Conservation (phyloP, 768 basidiomycete genomes). For the Macrolepiota fuliginosa region DNA sequence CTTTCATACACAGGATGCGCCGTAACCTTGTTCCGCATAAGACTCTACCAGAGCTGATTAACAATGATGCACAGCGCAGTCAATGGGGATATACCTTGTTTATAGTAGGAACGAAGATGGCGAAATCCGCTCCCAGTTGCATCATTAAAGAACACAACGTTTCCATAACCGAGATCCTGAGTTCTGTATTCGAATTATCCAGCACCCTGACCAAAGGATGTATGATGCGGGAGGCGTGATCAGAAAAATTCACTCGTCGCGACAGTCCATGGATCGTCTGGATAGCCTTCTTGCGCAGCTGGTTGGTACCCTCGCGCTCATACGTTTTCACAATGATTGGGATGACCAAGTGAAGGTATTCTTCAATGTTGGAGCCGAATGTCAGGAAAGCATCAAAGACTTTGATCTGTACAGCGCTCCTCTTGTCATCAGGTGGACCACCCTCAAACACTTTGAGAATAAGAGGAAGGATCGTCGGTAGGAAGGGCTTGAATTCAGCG, state of each 20-base stretch:
- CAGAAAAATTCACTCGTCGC: slow-evolving; percentile 92
- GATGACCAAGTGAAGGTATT: slow-evolving; percentile 95
- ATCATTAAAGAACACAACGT: slow-evolving; percentile 88
- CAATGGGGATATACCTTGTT: slow-evolving; percentile 67
- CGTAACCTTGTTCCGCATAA: slow-evolving; percentile 71
- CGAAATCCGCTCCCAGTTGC: slow-evolving; percentile 95
- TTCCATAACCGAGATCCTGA: slow-evolving; percentile 87
- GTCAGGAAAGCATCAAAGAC: slow-evolving; percentile 94
- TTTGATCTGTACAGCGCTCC: slow-evolving; percentile 77
- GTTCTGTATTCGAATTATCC: slow-evolving; percentile 68
- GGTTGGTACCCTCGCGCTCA: slow-evolving; percentile 75
- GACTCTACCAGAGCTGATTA: slow-evolving; percentile 43
- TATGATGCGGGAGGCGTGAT: slow-evolving; percentile 95
- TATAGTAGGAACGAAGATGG: slow-evolving; percentile 96
- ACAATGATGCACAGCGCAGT: not conserved
- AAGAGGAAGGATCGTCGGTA: slow-evolving; percentile 86
- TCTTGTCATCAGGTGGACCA: slow-evolving; percentile 64
- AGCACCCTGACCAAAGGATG: slow-evolving; percentile 92
- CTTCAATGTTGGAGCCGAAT: slow-evolving; percentile 95
- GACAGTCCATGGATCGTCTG: slow-evolving; percentile 90
- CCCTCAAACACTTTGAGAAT: slow-evolving; percentile 90
- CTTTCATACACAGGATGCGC: slow-evolving; percentile 83
- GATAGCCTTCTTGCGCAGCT: slow-evolving; percentile 84
- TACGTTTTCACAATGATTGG: slow-evolving; percentile 92
- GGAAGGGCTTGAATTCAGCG: slow-evolving; percentile 95